Evolutionary conservation across 257 asterid genomes (phyloP).

Genomic region (Solanum chiquidenum): DNA sequence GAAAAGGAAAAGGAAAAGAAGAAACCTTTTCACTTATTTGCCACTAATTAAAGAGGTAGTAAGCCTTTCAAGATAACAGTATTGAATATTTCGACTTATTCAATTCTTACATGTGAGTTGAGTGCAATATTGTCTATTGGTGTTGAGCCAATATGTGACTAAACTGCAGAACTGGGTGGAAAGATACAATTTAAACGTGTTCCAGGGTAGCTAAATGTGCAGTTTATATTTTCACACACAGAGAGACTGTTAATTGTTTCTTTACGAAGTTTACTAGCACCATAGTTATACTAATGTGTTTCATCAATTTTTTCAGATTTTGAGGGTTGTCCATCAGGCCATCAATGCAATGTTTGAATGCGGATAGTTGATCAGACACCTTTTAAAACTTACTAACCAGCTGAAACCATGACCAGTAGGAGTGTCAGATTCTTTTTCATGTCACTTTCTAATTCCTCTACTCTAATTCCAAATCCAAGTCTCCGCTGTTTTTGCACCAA

Average conservation of each 20-base stretch:
- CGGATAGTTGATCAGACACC: neutral
- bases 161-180: neutral
- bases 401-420: constrained; percentile 16
- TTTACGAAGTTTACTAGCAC: neutral
- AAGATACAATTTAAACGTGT: neutral
- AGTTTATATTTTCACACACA: neutral
- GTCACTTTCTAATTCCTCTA: neutral
- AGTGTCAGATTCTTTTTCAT: neutral
- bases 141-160: neutral
- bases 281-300: neutral
- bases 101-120: neutral
- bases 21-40: neutral
- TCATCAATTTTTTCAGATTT: neutral
- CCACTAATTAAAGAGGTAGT: neutral
- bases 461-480: neutral
- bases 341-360: neutral
- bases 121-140: neutral
- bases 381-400: neutral
- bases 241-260: neutral
- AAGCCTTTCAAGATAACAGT: neutral
- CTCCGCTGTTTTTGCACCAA: constrained; percentile 1
- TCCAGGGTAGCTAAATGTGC: neutral
- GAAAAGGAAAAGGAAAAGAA: neutral
- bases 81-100: neutral
- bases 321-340: neutral